These are phyloP conservation scores for Schizophyllum commune DNA, from an alignment of 1,284 basidiomycete species.

Conservation along the genomic window DNA sequence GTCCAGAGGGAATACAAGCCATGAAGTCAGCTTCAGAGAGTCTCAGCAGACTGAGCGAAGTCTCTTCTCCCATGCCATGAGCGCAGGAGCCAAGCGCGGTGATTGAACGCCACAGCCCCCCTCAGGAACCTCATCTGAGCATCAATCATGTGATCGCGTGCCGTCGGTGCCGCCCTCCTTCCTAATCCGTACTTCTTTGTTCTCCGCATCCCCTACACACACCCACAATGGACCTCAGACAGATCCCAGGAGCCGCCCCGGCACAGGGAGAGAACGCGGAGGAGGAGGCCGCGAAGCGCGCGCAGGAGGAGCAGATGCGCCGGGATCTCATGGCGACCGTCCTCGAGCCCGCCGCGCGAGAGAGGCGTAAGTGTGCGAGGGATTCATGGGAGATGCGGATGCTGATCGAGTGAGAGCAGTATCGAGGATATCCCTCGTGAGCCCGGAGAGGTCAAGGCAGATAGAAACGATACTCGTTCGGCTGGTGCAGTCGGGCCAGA, in stretches of 20 bases:
- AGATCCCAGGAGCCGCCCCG: constrained; percentile 3
- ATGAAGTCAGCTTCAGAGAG: not conserved
- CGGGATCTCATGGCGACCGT: constrained; percentile 83
- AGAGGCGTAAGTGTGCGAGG: constrained; percentile 63
- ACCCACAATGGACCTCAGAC: constrained; percentile 2
- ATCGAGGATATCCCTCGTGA: constrained; percentile 89
- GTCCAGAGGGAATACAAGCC: not conserved
- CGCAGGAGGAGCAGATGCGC: constrained; percentile 68
- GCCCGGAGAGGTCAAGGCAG: constrained; percentile 79
- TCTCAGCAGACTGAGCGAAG: too few relatives aligned
- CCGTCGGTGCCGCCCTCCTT: not conserved
- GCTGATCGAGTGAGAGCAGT: constrained; percentile 20
- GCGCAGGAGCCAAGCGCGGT: too few relatives aligned
- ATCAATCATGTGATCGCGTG: not conserved
- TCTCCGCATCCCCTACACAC: not conserved
- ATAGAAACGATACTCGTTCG: constrained; percentile 82
- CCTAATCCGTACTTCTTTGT: not conserved
- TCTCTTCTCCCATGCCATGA: too few relatives aligned
- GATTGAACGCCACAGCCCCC: too few relatives aligned
- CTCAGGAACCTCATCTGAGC: not conserved
- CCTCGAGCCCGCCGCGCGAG: constrained; percentile 80
- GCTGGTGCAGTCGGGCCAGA: constrained; percentile 92
- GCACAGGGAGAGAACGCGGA: constrained; percentile 15
- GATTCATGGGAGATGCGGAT: not conserved
- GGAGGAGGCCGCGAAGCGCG: constrained; percentile 53